Conservation (phyloP, 306 rosid genomes). For the Delonix regia region DNA sequence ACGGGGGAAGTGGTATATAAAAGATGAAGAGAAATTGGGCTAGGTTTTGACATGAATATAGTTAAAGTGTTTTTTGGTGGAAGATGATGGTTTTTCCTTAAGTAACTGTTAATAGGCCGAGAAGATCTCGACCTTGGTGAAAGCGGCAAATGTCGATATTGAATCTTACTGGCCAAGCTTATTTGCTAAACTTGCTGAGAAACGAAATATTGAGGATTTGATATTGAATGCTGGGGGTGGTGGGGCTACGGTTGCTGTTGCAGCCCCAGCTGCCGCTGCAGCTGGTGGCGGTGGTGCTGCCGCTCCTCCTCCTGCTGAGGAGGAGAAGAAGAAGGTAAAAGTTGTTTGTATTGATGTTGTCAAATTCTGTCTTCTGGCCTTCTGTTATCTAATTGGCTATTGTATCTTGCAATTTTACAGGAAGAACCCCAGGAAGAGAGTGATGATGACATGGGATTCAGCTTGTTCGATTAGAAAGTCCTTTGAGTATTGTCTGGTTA, state of each 20-base stretch:
- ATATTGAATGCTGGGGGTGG: constrained; percentile 66
- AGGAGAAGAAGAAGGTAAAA: constrained; percentile 79
- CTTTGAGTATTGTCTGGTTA: constrained; percentile 13
- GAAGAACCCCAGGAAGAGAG: constrained; percentile 78
- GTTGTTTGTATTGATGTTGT: background rate
- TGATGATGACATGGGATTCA: constrained; percentile 76
- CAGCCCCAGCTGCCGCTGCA: constrained; percentile 54
- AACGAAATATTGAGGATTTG: constrained; percentile 65
- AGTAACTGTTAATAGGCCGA: constrained; percentile 56
- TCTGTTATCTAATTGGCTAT: constrained; percentile 16
- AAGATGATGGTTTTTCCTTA: constrained; percentile 34
- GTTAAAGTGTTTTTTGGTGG: background rate
- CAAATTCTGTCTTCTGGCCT: background rate
- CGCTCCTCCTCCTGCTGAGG: constrained; percentile 62
- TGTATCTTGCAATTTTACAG: constrained; percentile 40
- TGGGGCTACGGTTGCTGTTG: constrained; percentile 62
- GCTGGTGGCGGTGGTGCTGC: constrained; percentile 45
- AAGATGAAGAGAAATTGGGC: background rate
- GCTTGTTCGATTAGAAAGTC: constrained; percentile 65
- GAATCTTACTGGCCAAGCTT: constrained; percentile 73
- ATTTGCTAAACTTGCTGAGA: constrained; percentile 82
- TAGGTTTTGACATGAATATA: background rate
- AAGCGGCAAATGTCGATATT: constrained; percentile 56
- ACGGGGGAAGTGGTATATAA: background rate
- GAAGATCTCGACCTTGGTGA: constrained; percentile 63